Percentiles rank a stretch among this genome's conserved stretches.
phyloP scores from a whole-genome alignment of 768 basidiomycete genomes.

The Suillus bovinus region DNA sequence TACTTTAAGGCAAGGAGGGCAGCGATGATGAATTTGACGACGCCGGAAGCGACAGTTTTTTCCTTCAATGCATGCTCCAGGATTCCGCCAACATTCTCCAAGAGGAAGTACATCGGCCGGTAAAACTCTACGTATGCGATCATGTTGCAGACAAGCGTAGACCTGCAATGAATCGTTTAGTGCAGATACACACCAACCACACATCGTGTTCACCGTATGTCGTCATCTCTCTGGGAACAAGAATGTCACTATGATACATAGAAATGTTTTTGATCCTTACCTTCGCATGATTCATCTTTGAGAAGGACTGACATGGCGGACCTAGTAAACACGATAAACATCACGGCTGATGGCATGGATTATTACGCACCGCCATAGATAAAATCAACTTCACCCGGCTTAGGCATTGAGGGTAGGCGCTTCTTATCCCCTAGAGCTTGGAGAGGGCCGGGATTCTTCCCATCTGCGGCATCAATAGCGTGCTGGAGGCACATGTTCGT shows the following conservation, averaged over 20 bases:
- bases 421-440: conserved; percentile 40
- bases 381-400: conserved; percentile 61
- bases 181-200: background rate
- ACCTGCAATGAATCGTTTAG: conserved; percentile 35
- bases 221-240: conserved; percentile 49
- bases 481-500: conserved; percentile 59
- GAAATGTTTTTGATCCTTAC: conserved; percentile 34
- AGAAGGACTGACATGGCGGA: conserved; percentile 78
- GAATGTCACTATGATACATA: background rate
- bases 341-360: background rate
- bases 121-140: conserved; percentile 69
- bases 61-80: conserved; percentile 48
- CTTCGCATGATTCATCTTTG: conserved; percentile 59
- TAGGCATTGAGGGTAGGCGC: conserved; percentile 51
- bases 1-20: conserved; percentile 65
- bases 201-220: conserved; percentile 47
- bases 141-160: conserved; percentile 69
- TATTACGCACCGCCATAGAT: conserved; percentile 65
- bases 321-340: conserved; percentile 38
- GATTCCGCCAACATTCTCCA: conserved; percentile 75
- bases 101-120: conserved; percentile 58
- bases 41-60: conserved; percentile 49
- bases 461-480: conserved; percentile 49
- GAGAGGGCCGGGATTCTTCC: conserved; percentile 41
- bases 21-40: conserved; percentile 67